Base-by-base conservation (phyloP, 805 yeast genomes). In the Teunomyces gatunensis region DNA sequence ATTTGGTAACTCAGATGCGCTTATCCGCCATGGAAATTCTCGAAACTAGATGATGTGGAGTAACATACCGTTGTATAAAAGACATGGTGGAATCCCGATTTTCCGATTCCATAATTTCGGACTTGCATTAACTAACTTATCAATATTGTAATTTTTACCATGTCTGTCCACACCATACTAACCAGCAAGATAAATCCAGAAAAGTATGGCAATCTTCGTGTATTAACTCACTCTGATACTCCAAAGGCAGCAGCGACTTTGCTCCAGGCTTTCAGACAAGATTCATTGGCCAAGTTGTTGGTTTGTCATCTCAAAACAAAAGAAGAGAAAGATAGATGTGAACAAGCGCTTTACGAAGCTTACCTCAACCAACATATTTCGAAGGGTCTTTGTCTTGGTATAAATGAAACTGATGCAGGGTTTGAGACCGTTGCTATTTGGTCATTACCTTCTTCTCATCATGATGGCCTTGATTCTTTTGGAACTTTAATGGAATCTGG, bases 361-460 rank as follows among this genome's bases (percentile, higher is more conserved):
- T 80, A 79, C 58, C 67, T 78, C 36, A 66, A 65, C 40, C 78
- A 80, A 41, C 83, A 78, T 54, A 71, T 80, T 35, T 53, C 68
- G 46, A 72, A 74, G 41, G 85, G 85, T 1, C 42, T 79, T 30
- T 78, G 73, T 25, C 57, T 79, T 21, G 84, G 77, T 4, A 65
- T 79, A 30, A 76, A 77, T 47, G 83, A 81, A 47, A 64, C 68
- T 10, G 63, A 53, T 0, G 57, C 56, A 0, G 58, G 57, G 3
- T 80, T 76, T 58, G 83, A 80, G 63, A 74, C 83, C 6, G 84
- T 80, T 28, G 75, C 80, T 5, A 59, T 79, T 20, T 80, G 83
- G 83, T 66, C 79, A 10, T 65, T 65, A 25, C 84, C 84, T 4
- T 72, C 68, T 10, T 69, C 75, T 7, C 57, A 55, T 4, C 61